A percentile compares a stretch with the other conserved stretches of the same genome.
Evolutionary conservation across 768 basidiomycete genomes (phyloP).

Genomic region (Termitomyces sp.): DNA sequence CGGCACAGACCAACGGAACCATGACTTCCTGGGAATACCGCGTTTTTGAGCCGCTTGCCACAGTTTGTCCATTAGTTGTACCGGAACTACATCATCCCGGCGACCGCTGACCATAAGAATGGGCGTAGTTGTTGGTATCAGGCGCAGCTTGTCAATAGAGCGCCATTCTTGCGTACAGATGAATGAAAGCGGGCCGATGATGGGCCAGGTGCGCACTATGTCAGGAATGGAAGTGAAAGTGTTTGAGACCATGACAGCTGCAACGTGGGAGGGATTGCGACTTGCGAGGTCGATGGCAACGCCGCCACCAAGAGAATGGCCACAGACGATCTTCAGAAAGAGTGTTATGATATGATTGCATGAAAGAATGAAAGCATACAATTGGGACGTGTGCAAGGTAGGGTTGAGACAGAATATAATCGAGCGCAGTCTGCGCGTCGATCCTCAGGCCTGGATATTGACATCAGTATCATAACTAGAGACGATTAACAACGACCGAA

Average conservation of each 20-base stretch:
- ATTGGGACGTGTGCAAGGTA: slow-evolving; percentile 56
- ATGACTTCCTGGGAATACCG: slow-evolving; percentile 20
- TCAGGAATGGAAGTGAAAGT: slow-evolving; percentile 82
- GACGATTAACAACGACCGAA: background rate
- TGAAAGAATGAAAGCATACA: slow-evolving; percentile 28
- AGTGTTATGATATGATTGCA: background rate
- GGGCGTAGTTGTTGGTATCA: slow-evolving; percentile 54
- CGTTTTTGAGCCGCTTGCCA: slow-evolving; percentile 48
- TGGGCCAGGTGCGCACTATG: slow-evolving; percentile 65
- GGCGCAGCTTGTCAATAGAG: slow-evolving; percentile 54
- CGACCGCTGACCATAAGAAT: slow-evolving; percentile 74
- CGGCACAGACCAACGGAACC: background rate
- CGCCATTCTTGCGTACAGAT: slow-evolving; percentile 83
- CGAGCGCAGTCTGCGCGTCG: slow-evolving; percentile 78
- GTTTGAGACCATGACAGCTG: slow-evolving; percentile 81
- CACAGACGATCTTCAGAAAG: slow-evolving; percentile 54
- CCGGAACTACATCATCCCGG: slow-evolving; percentile 60
- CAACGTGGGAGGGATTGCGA: slow-evolving; percentile 62
- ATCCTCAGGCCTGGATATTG: slow-evolving; percentile 54
- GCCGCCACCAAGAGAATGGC: slow-evolving; percentile 83
- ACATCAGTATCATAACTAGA: background rate
- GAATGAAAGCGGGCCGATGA: slow-evolving; percentile 62
- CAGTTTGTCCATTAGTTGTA: slow-evolving; percentile 57
- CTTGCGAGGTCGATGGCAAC: slow-evolving; percentile 82
- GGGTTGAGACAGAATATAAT: slow-evolving; percentile 60